A percentile compares a stretch with the other conserved stretches of the same genome.
These are phyloP conservation scores for Geoglossum glabrum DNA, from an alignment of 495 filamentous ascomycete genomes.

Conservation along the genomic window DNA sequence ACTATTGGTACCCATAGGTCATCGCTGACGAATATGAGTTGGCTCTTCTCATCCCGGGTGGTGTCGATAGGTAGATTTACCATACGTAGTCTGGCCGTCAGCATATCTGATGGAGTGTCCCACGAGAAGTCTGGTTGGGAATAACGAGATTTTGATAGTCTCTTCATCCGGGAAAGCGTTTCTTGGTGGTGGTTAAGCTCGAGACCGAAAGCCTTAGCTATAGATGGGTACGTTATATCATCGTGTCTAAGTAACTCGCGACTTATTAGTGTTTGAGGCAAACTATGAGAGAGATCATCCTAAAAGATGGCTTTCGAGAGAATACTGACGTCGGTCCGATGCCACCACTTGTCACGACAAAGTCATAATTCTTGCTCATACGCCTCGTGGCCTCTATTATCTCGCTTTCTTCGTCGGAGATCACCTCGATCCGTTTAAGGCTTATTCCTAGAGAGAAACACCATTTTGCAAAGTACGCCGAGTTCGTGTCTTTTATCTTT, in stretches of 20 bases:
- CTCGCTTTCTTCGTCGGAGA: slow-evolving; percentile 73
- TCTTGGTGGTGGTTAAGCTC: slow-evolving; percentile 54
- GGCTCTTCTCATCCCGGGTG: slow-evolving; percentile 32
- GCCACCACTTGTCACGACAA: slow-evolving; percentile 83
- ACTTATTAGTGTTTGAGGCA: background rate
- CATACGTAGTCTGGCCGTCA: slow-evolving; percentile 75
- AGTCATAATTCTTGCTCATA: slow-evolving; percentile 77
- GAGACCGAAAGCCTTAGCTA: slow-evolving; percentile 72
- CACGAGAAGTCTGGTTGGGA: slow-evolving; percentile 63
- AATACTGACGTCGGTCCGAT: slow-evolving; percentile 71
- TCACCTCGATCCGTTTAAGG: slow-evolving; percentile 76
- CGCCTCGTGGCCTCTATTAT: slow-evolving; percentile 72
- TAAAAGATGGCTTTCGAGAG: background rate
- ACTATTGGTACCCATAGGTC: slow-evolving; percentile 77
- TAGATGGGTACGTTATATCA: slow-evolving; percentile 89
- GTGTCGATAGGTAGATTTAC: slow-evolving; percentile 63
- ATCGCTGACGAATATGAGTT: slow-evolving; percentile 58
- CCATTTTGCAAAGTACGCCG: slow-evolving; percentile 74
- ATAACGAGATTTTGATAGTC: slow-evolving; percentile 47
- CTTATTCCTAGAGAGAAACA: slow-evolving; percentile 83
- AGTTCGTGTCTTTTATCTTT: slow-evolving; percentile 80
- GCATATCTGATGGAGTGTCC: slow-evolving; percentile 57
- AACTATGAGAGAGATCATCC: slow-evolving; percentile 3
- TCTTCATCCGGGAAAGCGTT: slow-evolving; percentile 65
- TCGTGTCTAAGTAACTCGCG: slow-evolving; percentile 46